Conservation (phyloP, 2,329 filamentous ascomycete genomes). For the Calonectria crousiana region DNA sequence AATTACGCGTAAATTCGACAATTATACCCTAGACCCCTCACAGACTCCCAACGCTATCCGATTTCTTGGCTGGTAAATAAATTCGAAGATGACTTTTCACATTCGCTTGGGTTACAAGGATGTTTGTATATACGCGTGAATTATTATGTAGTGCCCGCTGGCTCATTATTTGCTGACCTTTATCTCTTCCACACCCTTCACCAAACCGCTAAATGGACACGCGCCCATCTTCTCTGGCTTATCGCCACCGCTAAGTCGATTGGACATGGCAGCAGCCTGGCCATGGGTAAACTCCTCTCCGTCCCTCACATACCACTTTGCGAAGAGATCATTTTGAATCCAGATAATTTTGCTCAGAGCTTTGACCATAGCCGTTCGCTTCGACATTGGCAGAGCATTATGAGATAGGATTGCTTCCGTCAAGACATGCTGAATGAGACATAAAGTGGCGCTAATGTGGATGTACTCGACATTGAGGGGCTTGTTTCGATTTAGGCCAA, state of each 20-base stretch:
- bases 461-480: conserved; percentile 85
- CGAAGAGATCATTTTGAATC: conserved; percentile 89
- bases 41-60: too few relatives aligned
- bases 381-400: conserved; percentile 72
- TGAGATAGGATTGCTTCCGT: conserved; percentile 81
- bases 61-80: too few relatives aligned
- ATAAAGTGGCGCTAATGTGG: conserved; percentile 78
- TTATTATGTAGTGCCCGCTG: background rate
- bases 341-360: conserved; percentile 85
- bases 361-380: conserved; percentile 80
- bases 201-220: background rate
- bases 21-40: too few relatives aligned
- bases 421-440: conserved; percentile 82
- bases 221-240: background rate
- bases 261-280: background rate
- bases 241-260: background rate
- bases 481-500: conserved; percentile 78
- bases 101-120: background rate
- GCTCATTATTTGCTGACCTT: background rate
- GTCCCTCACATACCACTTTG: conserved; percentile 81
- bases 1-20: too few relatives aligned
- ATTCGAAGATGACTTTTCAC: too few relatives aligned
- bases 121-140: background rate
- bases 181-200: background rate
- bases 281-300: conserved; percentile 67